A percentile compares a stretch with the other conserved stretches of the same genome.
phyloP scores from a whole-genome alignment of 192 early-diverging fungal species.

The Coemansia sp. region DNA sequence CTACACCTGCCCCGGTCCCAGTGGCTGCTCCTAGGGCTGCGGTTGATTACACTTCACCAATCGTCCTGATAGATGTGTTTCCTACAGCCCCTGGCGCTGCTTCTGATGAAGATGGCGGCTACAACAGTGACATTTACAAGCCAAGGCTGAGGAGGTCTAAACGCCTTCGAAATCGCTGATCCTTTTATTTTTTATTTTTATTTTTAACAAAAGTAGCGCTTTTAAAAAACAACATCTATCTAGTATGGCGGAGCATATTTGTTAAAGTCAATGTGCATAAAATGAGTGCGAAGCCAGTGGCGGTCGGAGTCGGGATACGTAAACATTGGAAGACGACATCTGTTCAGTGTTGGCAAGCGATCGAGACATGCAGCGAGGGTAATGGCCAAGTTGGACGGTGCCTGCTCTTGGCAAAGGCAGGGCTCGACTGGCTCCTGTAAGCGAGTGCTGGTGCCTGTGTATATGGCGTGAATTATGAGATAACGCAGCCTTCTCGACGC shows the following conservation, averaged over 20 bases:
- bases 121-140: too few relatives aligned
- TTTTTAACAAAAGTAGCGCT: too few relatives aligned
- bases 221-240: neutral
- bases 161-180: too few relatives aligned
- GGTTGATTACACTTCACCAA: too few relatives aligned
- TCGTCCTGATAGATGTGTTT: too few relatives aligned
- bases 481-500: slow-evolving; percentile 13
- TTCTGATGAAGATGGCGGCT: too few relatives aligned
- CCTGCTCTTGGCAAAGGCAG: neutral
- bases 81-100: too few relatives aligned
- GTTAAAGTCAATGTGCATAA: slow-evolving; percentile 32
- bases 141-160: too few relatives aligned
- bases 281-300: slow-evolving; percentile 20
- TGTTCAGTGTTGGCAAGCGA: slow-evolving; percentile 23
- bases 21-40: too few relatives aligned
- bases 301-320: slow-evolving; percentile 40
- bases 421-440: neutral
- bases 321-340: slow-evolving; percentile 50
- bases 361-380: slow-evolving; percentile 20
- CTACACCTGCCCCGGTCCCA: too few relatives aligned
- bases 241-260: slow-evolving; percentile 47
- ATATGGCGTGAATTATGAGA: slow-evolving; percentile 37
- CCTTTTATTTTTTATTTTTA: too few relatives aligned
- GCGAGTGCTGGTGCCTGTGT: neutral
- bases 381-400: neutral